These are phyloP conservation scores for Musa schizocarpa DNA, from an alignment of 176 grass and related monocot species.

Conservation along the genomic window DNA sequence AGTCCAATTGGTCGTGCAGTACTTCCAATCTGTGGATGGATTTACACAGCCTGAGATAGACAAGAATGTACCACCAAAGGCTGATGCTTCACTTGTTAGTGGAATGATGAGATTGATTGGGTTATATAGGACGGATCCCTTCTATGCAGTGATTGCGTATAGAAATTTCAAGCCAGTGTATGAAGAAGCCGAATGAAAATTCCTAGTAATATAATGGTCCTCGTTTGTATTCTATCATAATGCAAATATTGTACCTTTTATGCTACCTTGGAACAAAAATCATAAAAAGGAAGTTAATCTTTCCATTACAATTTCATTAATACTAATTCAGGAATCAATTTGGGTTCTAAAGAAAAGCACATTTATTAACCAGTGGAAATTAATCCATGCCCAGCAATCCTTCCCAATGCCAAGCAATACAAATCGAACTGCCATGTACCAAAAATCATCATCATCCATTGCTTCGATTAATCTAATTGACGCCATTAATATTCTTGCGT, in stretches of 20 bases:
- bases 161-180: constrained; percentile 54
- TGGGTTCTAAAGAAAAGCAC: too few species aligned
- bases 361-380: too few species aligned
- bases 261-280: not conserved
- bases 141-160: constrained; percentile 75
- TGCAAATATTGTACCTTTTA: not conserved
- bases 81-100: constrained; percentile 33
- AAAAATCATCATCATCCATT: too few species aligned
- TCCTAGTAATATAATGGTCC: not conserved
- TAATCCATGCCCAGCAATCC: too few species aligned
- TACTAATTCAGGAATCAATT: too few species aligned
- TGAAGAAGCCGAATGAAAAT: constrained; percentile 13
- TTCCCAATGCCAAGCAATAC: too few species aligned
- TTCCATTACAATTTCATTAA: too few species aligned
- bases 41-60: constrained; percentile 77
- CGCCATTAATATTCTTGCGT: too few species aligned
- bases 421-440: too few species aligned
- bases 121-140: constrained; percentile 49
- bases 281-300: too few species aligned
- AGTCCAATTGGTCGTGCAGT: constrained; percentile 71
- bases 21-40: constrained; percentile 72
- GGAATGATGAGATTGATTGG: constrained; percentile 60
- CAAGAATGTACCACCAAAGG: constrained; percentile 43
- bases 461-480: too few species aligned
- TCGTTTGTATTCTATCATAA: not conserved